Evolutionary conservation across 169 alveolate genomes (phyloP), one percentile per base, ranked within the genome.

Genomic region (Cryptosporidium sp.): DNA sequence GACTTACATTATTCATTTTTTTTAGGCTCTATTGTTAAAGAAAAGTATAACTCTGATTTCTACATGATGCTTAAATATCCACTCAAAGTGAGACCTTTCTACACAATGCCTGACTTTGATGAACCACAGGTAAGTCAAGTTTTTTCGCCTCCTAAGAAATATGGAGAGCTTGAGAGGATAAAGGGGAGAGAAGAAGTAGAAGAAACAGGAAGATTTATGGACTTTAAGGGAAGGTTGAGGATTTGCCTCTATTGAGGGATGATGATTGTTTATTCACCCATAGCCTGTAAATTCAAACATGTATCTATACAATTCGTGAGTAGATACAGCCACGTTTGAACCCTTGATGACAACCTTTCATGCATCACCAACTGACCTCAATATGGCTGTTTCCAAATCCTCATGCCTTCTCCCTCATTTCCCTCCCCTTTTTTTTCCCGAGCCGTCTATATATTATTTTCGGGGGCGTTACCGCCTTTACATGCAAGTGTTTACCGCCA

Each of bases 11-110:
- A 45, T 39, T 26, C 18, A 41, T 69, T 58, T 71, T n/a, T 10
- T 86, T 94, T 41, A 96, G 97, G 71, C 70, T 85, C 71, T 31
- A 87, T 98, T n/a, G 98, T 99, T 18, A 96, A 94, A 86, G 98
- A 96, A 59, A 97, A 97, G 92, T 98, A 97, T 91, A 94, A 96
- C 45, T 98, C 99, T 51, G 99, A 99, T 85, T 98, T 97, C 96
- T 99, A 97, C 93, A 96, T 98, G 85, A 95, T 99, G 67, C 96
- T 97, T 84, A 96, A 97, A 70, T 99, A 97, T 94, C 99, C 99
- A 12, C 94, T 94, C 59, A 94, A 92, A 58, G 99, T 98, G 2
- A 93, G 99, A 55, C 99, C 99, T 29, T 99, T 98, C 95, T 98
- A 99, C 94, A 96, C 99, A 43, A 98, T 99, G 99, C 98, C 99